Base-by-base conservation (phyloP, 2,329 filamentous ascomycete species). In the Colletotrichum lini region DNA sequence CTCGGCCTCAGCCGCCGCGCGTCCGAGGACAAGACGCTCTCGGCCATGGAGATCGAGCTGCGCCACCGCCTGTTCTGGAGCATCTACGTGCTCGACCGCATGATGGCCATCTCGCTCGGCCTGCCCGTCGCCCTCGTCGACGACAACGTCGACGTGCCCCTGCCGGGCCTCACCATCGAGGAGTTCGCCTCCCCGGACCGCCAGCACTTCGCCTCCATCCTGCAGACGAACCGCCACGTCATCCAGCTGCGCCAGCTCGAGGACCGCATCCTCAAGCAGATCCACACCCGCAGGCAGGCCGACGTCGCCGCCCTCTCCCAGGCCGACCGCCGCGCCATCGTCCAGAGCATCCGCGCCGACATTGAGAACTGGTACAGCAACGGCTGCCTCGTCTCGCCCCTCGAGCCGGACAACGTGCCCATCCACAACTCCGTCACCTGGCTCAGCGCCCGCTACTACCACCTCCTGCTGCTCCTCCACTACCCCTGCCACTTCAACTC, bases 301-400 rank as follows among this genome's bases (percentile, higher is more conserved):
- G 77, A 80, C 4, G 76, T 78, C 6, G 76, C 76, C n/a, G 72
- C 76, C 2, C 73, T 82, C 30, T 75, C 77, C 0, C 77, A 77
- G 9, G 71, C 77, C 4, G 81, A 82, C 65, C 76, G 80, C 4
- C 77, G 77, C 12, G 75, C 79, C 42, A 75, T 81, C 8, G 59
- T 82, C 2, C 78, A 78, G 49, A 77, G 77, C 23, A 77, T 84
- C 35, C 78, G 82, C n/a, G 76, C 80, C n/a, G 79, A 83, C 35
- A 84, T 86, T 23, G 84, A 85, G 64, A 80, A 85, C 69, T 85
- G 84, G 83, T 85, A 85, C 71, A 84, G 80, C 67, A 82, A 80
- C 42, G 84, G 84, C 0, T 86, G 83, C 57, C 79, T 85, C 5
- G 77, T 85, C 67, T 83, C 82, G 6, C 82, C 82, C 1, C 78